Conservation (phyloP, 768 basidiomycete species). For the Lentinula sp. region DNA sequence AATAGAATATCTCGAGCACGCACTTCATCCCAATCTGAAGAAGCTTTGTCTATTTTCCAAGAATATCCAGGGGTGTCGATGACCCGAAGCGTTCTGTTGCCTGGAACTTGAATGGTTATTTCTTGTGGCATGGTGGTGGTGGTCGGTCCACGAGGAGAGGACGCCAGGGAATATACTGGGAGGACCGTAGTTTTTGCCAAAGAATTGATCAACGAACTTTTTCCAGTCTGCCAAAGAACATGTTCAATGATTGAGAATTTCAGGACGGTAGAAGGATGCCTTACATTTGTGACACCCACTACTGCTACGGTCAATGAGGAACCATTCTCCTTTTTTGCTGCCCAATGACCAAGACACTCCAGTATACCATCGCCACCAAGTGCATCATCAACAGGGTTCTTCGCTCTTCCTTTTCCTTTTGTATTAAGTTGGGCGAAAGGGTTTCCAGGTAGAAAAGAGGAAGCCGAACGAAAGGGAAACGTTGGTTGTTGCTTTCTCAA, state of each 20-base stretch:
- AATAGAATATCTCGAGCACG: conserved; percentile 72
- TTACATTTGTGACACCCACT: conserved; percentile 78
- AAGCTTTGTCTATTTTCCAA: conserved; percentile 37
- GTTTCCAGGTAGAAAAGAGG: conserved; percentile 52
- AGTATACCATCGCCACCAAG: conserved; percentile 53
- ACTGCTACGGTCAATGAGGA: conserved; percentile 65
- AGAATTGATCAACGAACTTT: conserved; percentile 83
- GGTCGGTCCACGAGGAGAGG: conserved; percentile 53
- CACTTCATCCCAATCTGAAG: conserved; percentile 29
- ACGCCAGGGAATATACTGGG: conserved; percentile 52
- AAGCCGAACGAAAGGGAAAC: conserved; percentile 67
- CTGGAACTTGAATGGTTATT: conserved; percentile 41
- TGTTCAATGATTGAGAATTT: conserved; percentile 4
- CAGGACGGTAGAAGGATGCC: conserved; percentile 14
- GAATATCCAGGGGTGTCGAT: conserved; percentile 89
- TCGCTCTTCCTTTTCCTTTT: conserved; percentile 42
- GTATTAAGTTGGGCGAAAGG: conserved; percentile 18
- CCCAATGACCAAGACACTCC: conserved; percentile 39
- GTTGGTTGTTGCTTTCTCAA: conserved; percentile 59
- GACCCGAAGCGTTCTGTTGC: conserved; percentile 45
- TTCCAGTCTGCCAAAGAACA: conserved; percentile 54
- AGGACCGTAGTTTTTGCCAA: conserved; percentile 47
- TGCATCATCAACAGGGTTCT: conserved; percentile 45
- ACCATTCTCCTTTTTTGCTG: conserved; percentile 38
- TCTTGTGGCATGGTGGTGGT: conserved; percentile 70